phyloP scores from a whole-genome alignment of 2,329 filamentous ascomycete genomes.

The Chaetomiaceae sp. region DNA sequence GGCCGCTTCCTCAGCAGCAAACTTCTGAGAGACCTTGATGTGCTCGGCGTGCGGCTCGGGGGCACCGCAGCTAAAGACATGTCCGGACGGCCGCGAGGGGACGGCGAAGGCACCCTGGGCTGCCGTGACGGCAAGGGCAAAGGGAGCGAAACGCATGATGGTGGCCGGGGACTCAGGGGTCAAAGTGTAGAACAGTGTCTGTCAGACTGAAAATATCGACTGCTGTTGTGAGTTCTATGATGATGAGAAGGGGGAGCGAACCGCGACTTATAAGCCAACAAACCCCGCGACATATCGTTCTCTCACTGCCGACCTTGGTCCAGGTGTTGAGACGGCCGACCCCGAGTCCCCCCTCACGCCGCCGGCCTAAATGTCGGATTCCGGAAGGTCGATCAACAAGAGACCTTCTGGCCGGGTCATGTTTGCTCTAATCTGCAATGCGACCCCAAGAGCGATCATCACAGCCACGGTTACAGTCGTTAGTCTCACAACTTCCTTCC shows the following conservation, averaged over 20 bases:
- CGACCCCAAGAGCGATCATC: constrained; percentile 3
- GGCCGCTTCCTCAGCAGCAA: constrained; percentile 25
- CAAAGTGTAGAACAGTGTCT: too few relatives aligned
- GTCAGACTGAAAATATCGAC: too few relatives aligned
- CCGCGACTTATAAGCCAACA: too few relatives aligned
- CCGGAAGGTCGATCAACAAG: constrained; percentile 12
- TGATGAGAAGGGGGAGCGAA: too few relatives aligned
- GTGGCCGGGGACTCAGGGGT: too few relatives aligned
- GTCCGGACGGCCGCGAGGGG: not conserved
- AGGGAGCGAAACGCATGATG: constrained; percentile 20
- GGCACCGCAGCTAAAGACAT: constrained; percentile 26
- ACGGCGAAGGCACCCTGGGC: constrained; percentile 17
- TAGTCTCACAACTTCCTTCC: constrained; percentile 14
- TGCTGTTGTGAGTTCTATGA: too few relatives aligned
- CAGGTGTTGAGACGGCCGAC: not conserved
- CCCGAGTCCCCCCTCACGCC: not conserved
- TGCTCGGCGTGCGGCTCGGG: constrained; percentile 26
- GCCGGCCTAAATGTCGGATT: constrained; percentile 10
- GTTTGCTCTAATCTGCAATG: constrained; percentile 10
- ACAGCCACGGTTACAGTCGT: not conserved
- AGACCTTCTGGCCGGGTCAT: not conserved
- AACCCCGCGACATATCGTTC: too few relatives aligned
- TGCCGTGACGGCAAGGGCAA: constrained; percentile 16
- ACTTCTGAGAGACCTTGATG: constrained; percentile 21
- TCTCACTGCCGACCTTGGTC: not conserved